A percentile compares a stretch with the other conserved stretches of the same genome.
Conservation (phyloP, 2,329 filamentous ascomycete genomes). For the Colletotrichum tabaci region DNA sequence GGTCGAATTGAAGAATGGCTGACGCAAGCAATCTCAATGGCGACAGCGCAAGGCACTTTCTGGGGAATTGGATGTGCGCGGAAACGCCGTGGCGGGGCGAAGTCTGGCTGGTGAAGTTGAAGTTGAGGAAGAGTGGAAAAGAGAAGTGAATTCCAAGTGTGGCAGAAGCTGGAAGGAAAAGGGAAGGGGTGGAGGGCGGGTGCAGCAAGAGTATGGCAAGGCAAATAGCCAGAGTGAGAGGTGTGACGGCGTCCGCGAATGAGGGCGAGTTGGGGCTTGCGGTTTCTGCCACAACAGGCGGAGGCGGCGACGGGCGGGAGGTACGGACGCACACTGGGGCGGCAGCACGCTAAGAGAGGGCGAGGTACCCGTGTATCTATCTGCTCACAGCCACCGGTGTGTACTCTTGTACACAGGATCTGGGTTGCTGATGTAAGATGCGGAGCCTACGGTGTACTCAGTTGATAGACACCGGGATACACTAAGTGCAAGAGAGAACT, state of each 20-base stretch:
- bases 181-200: constrained; percentile 40
- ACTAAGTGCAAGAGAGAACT: constrained; percentile 5
- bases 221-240: constrained; percentile 34
- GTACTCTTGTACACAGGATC: neutral
- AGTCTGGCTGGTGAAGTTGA: constrained; percentile 19
- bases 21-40: constrained; percentile 16
- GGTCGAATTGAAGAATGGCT: constrained; percentile 32
- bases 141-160: constrained; percentile 39
- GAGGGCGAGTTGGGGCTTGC: constrained; percentile 33
- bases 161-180: constrained; percentile 42
- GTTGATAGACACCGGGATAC: neutral
- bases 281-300: constrained; percentile 31
- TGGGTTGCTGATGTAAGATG: constrained; percentile 12
- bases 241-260: constrained; percentile 30
- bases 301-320: constrained; percentile 25
- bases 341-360: constrained; percentile 10
- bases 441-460: neutral
- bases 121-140: constrained; percentile 35
- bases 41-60: neutral
- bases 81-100: constrained; percentile 10
- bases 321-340: constrained; percentile 32
- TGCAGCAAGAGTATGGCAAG: constrained; percentile 31
- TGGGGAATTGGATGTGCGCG: constrained; percentile 15
- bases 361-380: constrained; percentile 5
- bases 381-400: neutral